phyloP scores from a whole-genome alignment of 1,284 basidiomycete species.

The Gomphus sp. region DNA sequence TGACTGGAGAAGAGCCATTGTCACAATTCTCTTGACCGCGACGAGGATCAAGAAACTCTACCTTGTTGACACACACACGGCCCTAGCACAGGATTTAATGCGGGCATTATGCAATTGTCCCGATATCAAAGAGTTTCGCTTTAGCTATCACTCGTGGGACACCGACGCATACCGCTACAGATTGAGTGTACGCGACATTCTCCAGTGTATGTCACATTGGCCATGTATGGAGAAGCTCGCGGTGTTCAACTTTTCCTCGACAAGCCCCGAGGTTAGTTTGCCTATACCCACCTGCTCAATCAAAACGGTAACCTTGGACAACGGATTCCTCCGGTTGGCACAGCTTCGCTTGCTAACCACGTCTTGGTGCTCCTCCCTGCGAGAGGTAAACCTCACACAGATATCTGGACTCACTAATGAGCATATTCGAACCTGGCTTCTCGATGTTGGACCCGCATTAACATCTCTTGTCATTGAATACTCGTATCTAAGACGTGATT shows the following conservation, averaged over 20 bases:
- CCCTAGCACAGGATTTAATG: neutral
- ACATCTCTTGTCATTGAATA: neutral
- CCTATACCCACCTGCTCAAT: neutral
- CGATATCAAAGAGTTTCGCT: neutral
- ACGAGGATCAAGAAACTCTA: neutral
- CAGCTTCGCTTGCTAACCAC: neutral
- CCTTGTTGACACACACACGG: neutral
- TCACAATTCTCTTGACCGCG: neutral
- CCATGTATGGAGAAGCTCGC: neutral
- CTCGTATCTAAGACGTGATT: neutral
- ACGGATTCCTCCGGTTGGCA: neutral
- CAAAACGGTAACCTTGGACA: neutral
- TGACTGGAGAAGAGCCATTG: neutral
- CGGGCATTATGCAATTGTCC: neutral
- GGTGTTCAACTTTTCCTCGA: neutral
- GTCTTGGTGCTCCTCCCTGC: neutral
- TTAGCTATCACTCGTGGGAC: neutral
- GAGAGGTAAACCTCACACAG: neutral
- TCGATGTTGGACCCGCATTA: neutral
- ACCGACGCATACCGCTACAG: neutral
- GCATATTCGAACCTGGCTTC: neutral
- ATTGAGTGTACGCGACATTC: neutral
- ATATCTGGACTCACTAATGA: constrained; percentile 1
- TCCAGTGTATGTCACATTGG: neutral
- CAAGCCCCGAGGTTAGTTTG: neutral